Base-by-base conservation (phyloP, 805 yeast species). In the Danielozyma ontarioensis region DNA sequence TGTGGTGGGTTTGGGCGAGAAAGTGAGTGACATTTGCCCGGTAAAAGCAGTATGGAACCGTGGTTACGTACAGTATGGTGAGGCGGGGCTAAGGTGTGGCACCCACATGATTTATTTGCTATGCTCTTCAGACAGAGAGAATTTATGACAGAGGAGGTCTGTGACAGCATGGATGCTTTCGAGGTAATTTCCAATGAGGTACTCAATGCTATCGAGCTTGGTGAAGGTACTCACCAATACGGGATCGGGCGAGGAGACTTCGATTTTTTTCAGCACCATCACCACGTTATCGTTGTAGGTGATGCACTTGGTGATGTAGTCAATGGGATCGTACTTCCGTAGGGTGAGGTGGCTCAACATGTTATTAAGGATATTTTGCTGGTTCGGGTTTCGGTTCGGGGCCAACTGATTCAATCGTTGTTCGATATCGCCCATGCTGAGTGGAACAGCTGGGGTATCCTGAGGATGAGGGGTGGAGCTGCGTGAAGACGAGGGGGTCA, bases 181-280 rank as follows among this genome's bases (percentile, higher is more conserved):
- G 17, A 53, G 31, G 22, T 48, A 64, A 27, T 66, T 57, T 37
- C 62, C 50, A 15, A 72, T 55, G 31, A 68, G 55, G 37, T 70
- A 69, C 49, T 81, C 85, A 26, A 82, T 55, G 28, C 80, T 73
- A 35, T 72, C 81, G 39, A 83, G 59, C 46, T 82, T 82, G 4
- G 83, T 72, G 41, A 76, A 70, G 2, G 80, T 70, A 31, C 82
- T 74, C 25, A 81, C 62, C 33, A 83, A 52, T 6, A 75, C 67
- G 2, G 89, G 89, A 46, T 83, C 90, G 16, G 83, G 78, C 3
- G 81, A 72, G 17, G 76, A 68, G 3, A 79, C 77, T 37, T 76
- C 77, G 15, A 78, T 58, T 36, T 75, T 77, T 38, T 74, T 80
- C 39, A 62, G 58, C 17, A 80, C 77, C 48, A 76, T 75, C 17